Evolutionary conservation across 2,329 filamentous ascomycete species (phyloP).

Genomic region (Pseudogymnoascus sp.): DNA sequence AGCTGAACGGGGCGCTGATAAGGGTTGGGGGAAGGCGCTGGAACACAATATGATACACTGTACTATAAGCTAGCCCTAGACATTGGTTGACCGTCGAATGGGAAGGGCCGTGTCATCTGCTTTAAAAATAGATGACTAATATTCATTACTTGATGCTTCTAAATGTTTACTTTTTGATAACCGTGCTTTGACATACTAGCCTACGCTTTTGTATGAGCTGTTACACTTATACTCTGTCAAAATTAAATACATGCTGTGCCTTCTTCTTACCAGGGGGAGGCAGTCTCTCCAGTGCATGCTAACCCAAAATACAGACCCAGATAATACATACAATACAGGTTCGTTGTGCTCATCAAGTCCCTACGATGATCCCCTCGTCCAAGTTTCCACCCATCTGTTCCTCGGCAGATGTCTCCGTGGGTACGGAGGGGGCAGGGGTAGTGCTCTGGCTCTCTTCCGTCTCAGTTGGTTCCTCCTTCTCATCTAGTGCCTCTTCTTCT

Average conservation of each 20-base stretch:
- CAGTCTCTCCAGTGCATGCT: not conserved
- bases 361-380: not conserved
- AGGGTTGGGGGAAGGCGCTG: constrained; percentile 2
- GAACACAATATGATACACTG: constrained; percentile 10
- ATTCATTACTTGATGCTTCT: not conserved
- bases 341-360: not conserved
- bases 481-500: constrained; percentile 15
- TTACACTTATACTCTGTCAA: not conserved
- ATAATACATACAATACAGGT: constrained; percentile 7
- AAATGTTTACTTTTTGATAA: not conserved
- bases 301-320: not conserved
- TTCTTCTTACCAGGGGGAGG: not conserved
- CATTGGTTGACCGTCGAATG: constrained; percentile 9
- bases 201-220: not conserved
- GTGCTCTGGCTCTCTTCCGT: not conserved
- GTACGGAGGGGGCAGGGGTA: not conserved
- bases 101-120: constrained; percentile 4
- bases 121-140: constrained; percentile 8
- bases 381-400: not conserved
- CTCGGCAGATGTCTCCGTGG: not conserved
- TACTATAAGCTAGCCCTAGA: constrained; percentile 9
- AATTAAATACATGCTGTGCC: constrained; percentile 1
- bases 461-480: constrained; percentile 2
- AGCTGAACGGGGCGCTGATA: constrained; percentile 7
- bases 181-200: not conserved